Evolutionary conservation across 345 rosid genomes (phyloP).

Genomic region (Aurinia saxatilis): DNA sequence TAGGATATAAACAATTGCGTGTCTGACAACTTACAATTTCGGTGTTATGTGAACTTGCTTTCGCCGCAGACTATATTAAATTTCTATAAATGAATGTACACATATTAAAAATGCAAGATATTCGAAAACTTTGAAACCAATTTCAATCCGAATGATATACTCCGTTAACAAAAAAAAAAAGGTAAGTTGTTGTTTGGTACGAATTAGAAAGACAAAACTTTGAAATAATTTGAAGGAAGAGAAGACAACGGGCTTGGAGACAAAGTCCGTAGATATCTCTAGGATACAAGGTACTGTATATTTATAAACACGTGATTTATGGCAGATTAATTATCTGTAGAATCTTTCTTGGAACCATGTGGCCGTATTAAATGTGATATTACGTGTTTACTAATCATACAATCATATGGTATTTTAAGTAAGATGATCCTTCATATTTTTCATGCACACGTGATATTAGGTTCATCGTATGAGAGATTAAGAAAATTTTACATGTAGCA

Average conservation of each 20-base stretch:
- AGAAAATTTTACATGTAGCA: conserved; percentile 5
- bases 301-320: conserved; percentile 9
- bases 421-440: neutral
- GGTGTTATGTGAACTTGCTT: conserved; percentile 4
- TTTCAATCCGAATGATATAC: no score
- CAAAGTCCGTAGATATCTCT: neutral
- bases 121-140: no score
- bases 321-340: conserved; percentile 9
- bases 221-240: no score
- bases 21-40: conserved; percentile 10
- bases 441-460: conserved; percentile 21
- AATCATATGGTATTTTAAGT: conserved; percentile 2
- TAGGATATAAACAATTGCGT: conserved; percentile 20
- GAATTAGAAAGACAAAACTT: no score
- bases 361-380: conserved; percentile 14
- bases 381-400: conserved; percentile 16
- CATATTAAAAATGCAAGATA: no score
- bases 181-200: no score
- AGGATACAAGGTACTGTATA: neutral
- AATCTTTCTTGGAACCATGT: conserved; percentile 21
- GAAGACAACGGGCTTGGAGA: neutral
- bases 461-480: neutral
- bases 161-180: no score
- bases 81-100: no score
- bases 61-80: neutral